These are phyloP conservation scores for Ambrosiella beaveri DNA, from an alignment of 2,329 filamentous ascomycete genomes.

Conservation along the genomic window DNA sequence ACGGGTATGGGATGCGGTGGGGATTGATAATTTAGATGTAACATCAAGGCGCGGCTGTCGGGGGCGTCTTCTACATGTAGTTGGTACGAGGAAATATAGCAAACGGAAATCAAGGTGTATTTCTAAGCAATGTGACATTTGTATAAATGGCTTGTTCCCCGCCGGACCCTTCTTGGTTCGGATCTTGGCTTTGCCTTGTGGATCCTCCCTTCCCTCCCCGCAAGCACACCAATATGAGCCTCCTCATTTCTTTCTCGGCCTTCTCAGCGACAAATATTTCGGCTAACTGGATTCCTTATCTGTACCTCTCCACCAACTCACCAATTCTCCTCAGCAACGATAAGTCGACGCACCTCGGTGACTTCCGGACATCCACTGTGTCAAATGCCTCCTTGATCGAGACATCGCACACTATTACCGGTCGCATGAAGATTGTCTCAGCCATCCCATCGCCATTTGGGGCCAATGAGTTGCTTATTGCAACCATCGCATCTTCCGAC, in stretches of 20 bases:
- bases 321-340: neutral
- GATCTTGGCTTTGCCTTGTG: too few relatives aligned
- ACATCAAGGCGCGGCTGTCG: too few relatives aligned
- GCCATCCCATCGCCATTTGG: conserved; percentile 21
- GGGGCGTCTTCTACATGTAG: too few relatives aligned
- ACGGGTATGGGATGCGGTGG: too few relatives aligned
- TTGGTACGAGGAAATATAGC: too few relatives aligned
- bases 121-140: too few relatives aligned
- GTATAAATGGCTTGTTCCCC: too few relatives aligned
- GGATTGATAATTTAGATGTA: too few relatives aligned
- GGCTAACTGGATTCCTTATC: neutral
- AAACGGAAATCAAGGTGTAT: too few relatives aligned
- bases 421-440: conserved; percentile 29
- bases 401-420: conserved; percentile 17
- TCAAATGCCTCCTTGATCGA: neutral
- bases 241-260: neutral
- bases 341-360: neutral
- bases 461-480: conserved; percentile 25
- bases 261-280: neutral
- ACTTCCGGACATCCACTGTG: neutral
- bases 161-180: too few relatives aligned
- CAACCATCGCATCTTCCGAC: conserved; percentile 26
- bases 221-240: neutral
- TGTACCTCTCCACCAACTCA: neutral
- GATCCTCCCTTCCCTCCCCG: too few relatives aligned